Evolutionary conservation across 306 rosid genomes (phyloP).

Genomic region (Morella rubra): DNA sequence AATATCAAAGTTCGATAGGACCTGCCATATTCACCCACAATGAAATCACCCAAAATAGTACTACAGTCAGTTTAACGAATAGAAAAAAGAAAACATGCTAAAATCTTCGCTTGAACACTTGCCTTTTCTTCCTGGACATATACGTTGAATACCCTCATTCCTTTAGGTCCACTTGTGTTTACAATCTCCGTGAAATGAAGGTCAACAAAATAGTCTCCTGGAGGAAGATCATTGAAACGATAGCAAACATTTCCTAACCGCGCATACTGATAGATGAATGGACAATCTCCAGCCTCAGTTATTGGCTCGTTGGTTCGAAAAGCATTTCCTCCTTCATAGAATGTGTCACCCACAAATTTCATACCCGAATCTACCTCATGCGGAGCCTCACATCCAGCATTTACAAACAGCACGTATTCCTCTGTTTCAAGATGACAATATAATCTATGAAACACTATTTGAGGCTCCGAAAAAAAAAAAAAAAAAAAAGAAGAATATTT

Average conservation of each 20-base stretch:
- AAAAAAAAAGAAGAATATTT: neutral
- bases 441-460: constrained; percentile 3
- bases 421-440: constrained; percentile 45
- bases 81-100: neutral
- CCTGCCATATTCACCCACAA: constrained; percentile 47
- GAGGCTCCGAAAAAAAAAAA: neutral
- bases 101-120: constrained; percentile 22
- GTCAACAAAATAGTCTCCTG: constrained; percentile 69
- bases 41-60: constrained; percentile 8
- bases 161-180: constrained; percentile 79
- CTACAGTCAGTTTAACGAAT: neutral
- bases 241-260: constrained; percentile 65
- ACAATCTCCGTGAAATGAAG: constrained; percentile 81
- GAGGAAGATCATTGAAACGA: constrained; percentile 56
- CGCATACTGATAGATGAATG: constrained; percentile 68
- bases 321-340: constrained; percentile 61
- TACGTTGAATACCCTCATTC: constrained; percentile 76
- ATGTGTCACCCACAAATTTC: constrained; percentile 54
- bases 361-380: constrained; percentile 50
- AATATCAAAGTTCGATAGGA: constrained; percentile 71
- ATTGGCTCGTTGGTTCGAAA: constrained; percentile 68
- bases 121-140: constrained; percentile 81
- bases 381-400: constrained; percentile 71
- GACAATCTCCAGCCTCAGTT: constrained; percentile 61
- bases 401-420: constrained; percentile 66